Evolutionary conservation across 2,329 filamentous ascomycete genomes (phyloP).

Genomic region (Trichophyton schoenleinii): DNA sequence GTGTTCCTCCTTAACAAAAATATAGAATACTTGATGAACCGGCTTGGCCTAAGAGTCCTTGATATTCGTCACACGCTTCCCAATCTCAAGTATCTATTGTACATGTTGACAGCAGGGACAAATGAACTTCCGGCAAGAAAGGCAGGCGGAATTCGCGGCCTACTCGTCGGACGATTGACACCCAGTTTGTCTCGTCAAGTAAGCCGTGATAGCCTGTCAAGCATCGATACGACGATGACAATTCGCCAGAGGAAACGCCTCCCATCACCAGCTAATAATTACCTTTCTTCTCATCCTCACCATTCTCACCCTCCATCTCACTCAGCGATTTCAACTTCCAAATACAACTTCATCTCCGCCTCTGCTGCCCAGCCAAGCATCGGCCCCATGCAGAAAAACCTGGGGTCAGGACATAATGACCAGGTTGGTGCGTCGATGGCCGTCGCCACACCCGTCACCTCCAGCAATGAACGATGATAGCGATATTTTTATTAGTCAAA

Average conservation of each 20-base stretch:
- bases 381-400: conserved; percentile 3
- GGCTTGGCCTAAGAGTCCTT: conserved; percentile 62
- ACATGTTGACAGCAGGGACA: conserved; percentile 72
- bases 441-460: not conserved
- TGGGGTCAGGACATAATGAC: not conserved
- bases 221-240: conserved; percentile 2
- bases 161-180: conserved; percentile 27
- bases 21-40: conserved; percentile 58
- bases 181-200: conserved; percentile 26
- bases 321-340: conserved; percentile 2
- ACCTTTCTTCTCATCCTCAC: not conserved
- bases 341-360: conserved; percentile 5
- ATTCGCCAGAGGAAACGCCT: not conserved
- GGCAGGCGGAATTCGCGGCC: conserved; percentile 39
- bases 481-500: conserved; percentile 1
- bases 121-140: conserved; percentile 46
- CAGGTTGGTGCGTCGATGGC: conserved; percentile 1
- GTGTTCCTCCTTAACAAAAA: conserved; percentile 96
- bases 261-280: not conserved
- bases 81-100: conserved; percentile 85
- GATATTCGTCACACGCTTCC: conserved; percentile 87
- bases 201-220: conserved; percentile 28
- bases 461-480: conserved; percentile 1
- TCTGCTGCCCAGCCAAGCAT: not conserved
- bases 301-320: conserved; percentile 3